A percentile compares a stretch with the other conserved stretches of the same genome.
These are phyloP conservation scores for Carex arenaria DNA, from an alignment of 202 grass and related monocot genomes.

Conservation along the genomic window DNA sequence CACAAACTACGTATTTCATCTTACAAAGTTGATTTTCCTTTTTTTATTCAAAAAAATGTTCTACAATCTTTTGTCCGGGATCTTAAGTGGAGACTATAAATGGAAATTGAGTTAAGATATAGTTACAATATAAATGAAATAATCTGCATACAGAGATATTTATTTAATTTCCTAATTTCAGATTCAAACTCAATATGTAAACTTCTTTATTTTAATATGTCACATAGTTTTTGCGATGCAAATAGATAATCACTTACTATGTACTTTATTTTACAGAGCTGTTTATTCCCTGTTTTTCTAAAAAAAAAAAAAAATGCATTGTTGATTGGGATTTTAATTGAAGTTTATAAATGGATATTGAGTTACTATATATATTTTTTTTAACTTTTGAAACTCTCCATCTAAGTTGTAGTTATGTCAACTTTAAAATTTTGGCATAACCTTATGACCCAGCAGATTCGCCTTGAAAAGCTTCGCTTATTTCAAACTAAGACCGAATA, in stretches of 20 bases:
- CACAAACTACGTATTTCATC: background rate
- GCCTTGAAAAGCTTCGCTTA: background rate
- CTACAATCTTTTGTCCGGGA: background rate
- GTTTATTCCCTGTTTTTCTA: background rate
- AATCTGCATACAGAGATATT: constrained; percentile 38
- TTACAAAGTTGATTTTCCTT: background rate
- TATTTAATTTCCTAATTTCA: background rate
- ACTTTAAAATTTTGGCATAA: background rate
- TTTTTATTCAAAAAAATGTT: background rate
- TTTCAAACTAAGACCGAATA: background rate
- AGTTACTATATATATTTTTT: background rate
- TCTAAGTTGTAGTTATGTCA: background rate
- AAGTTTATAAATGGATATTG: background rate
- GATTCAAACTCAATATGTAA: background rate
- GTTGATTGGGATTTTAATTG: background rate
- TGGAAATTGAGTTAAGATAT: no score
- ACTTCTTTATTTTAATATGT: background rate
- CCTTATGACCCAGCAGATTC: background rate
- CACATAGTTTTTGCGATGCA: background rate
- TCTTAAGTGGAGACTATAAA: background rate
- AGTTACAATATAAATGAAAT: constrained; percentile 22
- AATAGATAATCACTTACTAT: background rate
- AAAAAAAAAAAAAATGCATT: background rate
- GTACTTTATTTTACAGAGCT: background rate
- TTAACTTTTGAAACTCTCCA: background rate